Evolutionary conservation across 805 yeast species (phyloP).

Genomic region (Hagleromyces aurorensis): DNA sequence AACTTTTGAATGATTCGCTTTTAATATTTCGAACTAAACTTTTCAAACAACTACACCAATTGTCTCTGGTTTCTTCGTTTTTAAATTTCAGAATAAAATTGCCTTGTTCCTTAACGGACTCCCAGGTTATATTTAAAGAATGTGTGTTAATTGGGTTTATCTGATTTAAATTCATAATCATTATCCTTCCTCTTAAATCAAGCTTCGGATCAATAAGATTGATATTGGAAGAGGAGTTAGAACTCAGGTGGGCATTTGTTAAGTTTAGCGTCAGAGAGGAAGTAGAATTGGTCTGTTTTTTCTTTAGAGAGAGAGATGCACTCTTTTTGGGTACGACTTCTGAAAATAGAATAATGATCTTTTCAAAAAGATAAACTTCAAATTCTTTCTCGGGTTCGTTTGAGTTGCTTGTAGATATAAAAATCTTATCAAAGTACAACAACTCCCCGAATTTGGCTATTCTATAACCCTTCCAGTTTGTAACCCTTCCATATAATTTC

Average conservation of each 20-base stretch:
- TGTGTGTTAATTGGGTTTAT: constrained; percentile 43
- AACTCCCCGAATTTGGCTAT: constrained; percentile 77
- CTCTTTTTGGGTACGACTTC: constrained; percentile 47
- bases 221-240: constrained; percentile 6
- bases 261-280: constrained; percentile 9
- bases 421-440: constrained; percentile 62
- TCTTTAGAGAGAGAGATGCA: constrained; percentile 36
- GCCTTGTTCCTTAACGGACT: constrained; percentile 82
- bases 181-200: constrained; percentile 75
- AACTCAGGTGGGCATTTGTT: constrained; percentile 9
- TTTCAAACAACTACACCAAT: constrained; percentile 70
- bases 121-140: constrained; percentile 64
- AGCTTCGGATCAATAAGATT: constrained; percentile 32
- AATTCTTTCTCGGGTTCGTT: constrained; percentile 75
- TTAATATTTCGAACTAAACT: constrained; percentile 25
- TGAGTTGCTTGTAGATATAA: constrained; percentile 34
- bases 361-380: constrained; percentile 82
- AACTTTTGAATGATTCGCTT: constrained; percentile 28
- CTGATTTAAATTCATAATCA: constrained; percentile 56
- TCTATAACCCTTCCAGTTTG: constrained; percentile 89
- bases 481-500: constrained; percentile 64
- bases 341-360: constrained; percentile 54
- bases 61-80: constrained; percentile 73
- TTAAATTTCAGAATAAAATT: constrained; percentile 74
- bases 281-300: constrained; percentile 26